Conservation (phyloP, 1,284 basidiomycete genomes). For the Marasmius fiardii region DNA sequence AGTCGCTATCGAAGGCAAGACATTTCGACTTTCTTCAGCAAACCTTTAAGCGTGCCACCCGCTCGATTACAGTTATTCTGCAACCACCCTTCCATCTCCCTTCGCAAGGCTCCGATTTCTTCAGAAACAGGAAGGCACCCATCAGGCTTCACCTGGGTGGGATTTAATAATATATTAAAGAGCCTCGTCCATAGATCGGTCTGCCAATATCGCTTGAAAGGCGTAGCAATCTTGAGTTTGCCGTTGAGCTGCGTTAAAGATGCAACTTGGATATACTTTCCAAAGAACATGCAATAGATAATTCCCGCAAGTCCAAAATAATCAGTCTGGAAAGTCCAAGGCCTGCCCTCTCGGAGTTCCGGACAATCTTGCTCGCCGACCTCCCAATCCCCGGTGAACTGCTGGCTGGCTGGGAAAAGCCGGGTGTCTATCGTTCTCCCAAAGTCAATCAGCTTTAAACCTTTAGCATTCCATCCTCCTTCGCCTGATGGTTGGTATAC, state of each 20-base stretch:
- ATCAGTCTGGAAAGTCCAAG: slow-evolving; percentile 95
- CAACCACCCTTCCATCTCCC: slow-evolving; percentile 88
- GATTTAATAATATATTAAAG: slow-evolving; percentile 89
- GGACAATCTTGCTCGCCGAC: slow-evolving; percentile 86
- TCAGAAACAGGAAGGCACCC: slow-evolving; percentile 67
- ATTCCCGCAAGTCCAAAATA: slow-evolving; percentile 94
- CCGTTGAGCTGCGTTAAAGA: slow-evolving; percentile 39
- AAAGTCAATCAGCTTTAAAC: slow-evolving; percentile 94
- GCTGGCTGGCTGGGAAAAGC: slow-evolving; percentile 75
- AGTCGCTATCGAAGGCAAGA: slow-evolving; percentile 29
- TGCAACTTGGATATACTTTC: slow-evolving; percentile 85
- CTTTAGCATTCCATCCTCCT: slow-evolving; percentile 85
- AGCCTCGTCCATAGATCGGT: slow-evolving; percentile 80
- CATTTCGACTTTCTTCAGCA: slow-evolving; percentile 78
- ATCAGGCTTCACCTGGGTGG: slow-evolving; percentile 49
- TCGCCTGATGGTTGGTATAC: slow-evolving; percentile 75
- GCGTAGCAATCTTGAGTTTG: slow-evolving; percentile 67
- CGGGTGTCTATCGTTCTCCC: slow-evolving; percentile 88
- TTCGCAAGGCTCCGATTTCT: slow-evolving; percentile 62
- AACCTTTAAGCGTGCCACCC: slow-evolving; percentile 81
- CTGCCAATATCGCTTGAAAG: slow-evolving; percentile 97
- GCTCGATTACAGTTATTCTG: slow-evolving; percentile 79
- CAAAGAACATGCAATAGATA: slow-evolving; percentile 94
- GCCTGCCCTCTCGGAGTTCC: slow-evolving; percentile 79
- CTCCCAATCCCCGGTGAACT: slow-evolving; percentile 87